Conservation (phyloP, 345 rosid species). For the Adansonia digitata region DNA sequence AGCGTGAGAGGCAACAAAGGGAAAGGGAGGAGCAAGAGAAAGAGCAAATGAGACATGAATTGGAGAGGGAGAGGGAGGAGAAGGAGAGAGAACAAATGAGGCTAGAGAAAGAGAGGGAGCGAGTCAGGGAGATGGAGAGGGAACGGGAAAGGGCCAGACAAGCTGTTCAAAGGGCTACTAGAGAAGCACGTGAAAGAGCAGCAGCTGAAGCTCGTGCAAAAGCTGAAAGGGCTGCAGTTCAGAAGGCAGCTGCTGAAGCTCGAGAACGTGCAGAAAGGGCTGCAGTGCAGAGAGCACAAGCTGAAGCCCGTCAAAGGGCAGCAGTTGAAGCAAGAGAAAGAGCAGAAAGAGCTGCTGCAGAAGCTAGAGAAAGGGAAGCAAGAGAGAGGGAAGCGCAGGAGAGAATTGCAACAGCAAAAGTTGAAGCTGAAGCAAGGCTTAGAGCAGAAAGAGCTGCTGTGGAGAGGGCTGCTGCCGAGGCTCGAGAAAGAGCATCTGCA, state of each 20-base stretch:
- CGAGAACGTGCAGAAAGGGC: slow-evolving; percentile 88
- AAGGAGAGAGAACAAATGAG: slow-evolving; percentile 42
- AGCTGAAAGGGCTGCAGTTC: slow-evolving; percentile 91
- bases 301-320: slow-evolving; percentile 97
- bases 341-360: slow-evolving; percentile 85
- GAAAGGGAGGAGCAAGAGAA: slow-evolving; percentile 65
- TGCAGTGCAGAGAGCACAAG: slow-evolving; percentile 89
- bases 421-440: slow-evolving; percentile 41
- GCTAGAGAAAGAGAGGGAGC: slow-evolving; percentile 54
- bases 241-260: slow-evolving; percentile 65
- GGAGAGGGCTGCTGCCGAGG: slow-evolving; percentile 67
- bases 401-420: slow-evolving; percentile 47
- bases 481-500: slow-evolving; percentile 60
- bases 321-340: slow-evolving; percentile 79
- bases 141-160: slow-evolving; percentile 71
- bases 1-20: slow-evolving; percentile 58
- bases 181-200: slow-evolving; percentile 97
- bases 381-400: slow-evolving; percentile 64
- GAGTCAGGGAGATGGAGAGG: slow-evolving; percentile 41
- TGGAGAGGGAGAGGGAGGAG: slow-evolving; percentile 63
- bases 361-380: slow-evolving; percentile 73
- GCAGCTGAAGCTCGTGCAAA: slow-evolving; percentile 74
- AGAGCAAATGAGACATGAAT: slow-evolving; percentile 46
- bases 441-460: slow-evolving; percentile 85
- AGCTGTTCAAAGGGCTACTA: slow-evolving; percentile 95